A percentile compares a stretch with the other conserved stretches of the same genome.
phyloP scores from a whole-genome alignment of 345 rosid species.

The Erucastrum elatum region DNA sequence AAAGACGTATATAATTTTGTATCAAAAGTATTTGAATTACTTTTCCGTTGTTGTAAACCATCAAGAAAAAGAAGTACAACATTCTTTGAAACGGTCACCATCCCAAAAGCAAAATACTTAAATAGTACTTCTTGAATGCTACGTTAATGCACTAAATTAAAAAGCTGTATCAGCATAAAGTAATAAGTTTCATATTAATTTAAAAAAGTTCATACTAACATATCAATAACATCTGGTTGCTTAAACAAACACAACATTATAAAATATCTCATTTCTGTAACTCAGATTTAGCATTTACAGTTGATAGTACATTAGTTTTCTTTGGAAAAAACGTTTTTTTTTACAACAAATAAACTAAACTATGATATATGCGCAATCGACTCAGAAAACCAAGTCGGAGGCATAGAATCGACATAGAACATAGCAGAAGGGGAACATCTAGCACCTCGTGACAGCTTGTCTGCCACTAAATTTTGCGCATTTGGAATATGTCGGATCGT shows the following conservation, averaged over 20 bases:
- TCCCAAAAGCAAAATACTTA: slow-evolving; percentile 4
- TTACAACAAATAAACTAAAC: neutral
- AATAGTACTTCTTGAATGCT: slow-evolving; percentile 2
- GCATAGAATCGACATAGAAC: too few relatives aligned
- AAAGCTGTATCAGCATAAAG: neutral
- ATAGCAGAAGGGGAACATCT: too few relatives aligned
- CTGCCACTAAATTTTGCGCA: too few relatives aligned
- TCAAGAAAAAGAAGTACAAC: neutral
- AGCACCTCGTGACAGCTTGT: too few relatives aligned
- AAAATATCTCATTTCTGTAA: neutral
- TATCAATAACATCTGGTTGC: neutral
- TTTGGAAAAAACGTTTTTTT: neutral
- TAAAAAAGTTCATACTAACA: neutral
- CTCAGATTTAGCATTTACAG: neutral
- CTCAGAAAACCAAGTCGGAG: too few relatives aligned
- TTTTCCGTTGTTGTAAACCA: slow-evolving; percentile 10
- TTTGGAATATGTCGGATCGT: too few relatives aligned
- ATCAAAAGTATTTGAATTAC: slow-evolving; percentile 14
- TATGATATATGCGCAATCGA: too few relatives aligned
- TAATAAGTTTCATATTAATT: neutral
- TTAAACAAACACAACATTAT: neutral
- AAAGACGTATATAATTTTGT: slow-evolving; percentile 27
- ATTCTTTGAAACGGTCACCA: slow-evolving; percentile 32
- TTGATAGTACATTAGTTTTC: neutral
- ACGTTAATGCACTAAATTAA: slow-evolving; percentile 12